These are phyloP conservation scores for Colletotrichum cordylinicola DNA, from an alignment of 2,329 filamentous ascomycete genomes.

Conservation along the genomic window DNA sequence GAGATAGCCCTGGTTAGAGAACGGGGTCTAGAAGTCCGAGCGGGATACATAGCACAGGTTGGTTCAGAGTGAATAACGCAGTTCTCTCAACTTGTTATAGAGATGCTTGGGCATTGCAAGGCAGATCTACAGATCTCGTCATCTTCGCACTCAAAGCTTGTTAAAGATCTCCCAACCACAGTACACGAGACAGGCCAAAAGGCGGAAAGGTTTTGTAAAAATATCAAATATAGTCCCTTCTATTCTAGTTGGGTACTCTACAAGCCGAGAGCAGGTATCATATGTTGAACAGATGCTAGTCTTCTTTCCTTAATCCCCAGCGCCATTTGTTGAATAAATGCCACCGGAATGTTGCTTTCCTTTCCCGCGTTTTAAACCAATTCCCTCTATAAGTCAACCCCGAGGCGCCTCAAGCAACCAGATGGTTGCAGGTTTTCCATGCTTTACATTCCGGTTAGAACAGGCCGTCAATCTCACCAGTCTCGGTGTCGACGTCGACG, in stretches of 20 bases:
- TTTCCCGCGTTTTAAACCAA: not conserved
- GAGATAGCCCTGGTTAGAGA: not conserved
- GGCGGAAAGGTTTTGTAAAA: not conserved
- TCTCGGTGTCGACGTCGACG: slow-evolving; percentile 83
- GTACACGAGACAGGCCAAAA: not conserved
- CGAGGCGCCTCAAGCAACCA: not conserved
- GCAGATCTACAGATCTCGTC: not conserved
- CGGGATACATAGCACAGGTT: not conserved
- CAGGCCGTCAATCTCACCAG: slow-evolving; percentile 85
- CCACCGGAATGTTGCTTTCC: slow-evolving; percentile 12
- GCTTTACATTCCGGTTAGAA: slow-evolving; percentile 66
- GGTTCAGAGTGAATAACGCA: not conserved
- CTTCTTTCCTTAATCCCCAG: slow-evolving; percentile 19
- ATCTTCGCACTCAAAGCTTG: not conserved
- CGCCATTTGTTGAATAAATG: slow-evolving; percentile 28
- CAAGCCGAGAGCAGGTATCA: slow-evolving; percentile 22
- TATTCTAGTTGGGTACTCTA: slow-evolving; percentile 3
- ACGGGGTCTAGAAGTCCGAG: not conserved
- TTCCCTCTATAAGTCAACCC: not conserved
- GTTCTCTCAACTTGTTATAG: not conserved
- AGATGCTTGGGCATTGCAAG: not conserved
- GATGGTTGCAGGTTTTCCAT: not conserved
- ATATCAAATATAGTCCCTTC: not conserved
- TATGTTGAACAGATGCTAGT: slow-evolving; percentile 25
- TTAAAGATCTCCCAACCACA: not conserved